Evolutionary conservation across 139 green algal genomes (phyloP).

Genomic region (Chlamydomonas applanata): DNA sequence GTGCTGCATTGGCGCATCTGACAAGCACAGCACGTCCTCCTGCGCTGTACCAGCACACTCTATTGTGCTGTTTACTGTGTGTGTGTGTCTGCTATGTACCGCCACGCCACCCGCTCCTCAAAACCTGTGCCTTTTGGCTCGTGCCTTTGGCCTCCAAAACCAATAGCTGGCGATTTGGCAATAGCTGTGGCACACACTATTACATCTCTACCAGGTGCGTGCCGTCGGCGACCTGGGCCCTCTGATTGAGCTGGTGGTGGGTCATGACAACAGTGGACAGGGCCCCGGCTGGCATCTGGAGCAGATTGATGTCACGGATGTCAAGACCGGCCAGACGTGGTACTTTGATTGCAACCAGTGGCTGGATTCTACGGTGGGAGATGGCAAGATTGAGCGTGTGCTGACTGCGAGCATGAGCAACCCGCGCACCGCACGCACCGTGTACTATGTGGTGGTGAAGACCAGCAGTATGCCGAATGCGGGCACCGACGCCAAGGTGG

Average conservation of each 20-base stretch:
- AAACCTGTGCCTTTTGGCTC: too few species aligned
- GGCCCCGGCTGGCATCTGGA: constrained; percentile 56
- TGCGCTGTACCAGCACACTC: too few species aligned
- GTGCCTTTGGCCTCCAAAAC: too few species aligned
- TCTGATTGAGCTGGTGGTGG: constrained; percentile 42
- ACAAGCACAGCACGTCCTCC: too few species aligned
- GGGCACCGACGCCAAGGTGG: constrained; percentile 44
- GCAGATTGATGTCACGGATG: constrained; percentile 45
- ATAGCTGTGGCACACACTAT: too few species aligned
- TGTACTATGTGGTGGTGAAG: constrained; percentile 39
- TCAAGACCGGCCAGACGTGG: constrained; percentile 35
- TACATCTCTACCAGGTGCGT: not conserved
- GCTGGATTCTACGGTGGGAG: constrained; percentile 24
- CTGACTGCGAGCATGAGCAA: constrained; percentile 21
- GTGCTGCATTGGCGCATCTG: too few species aligned
- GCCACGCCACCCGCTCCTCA: too few species aligned
- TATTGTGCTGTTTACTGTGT: too few species aligned
- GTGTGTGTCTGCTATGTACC: too few species aligned
- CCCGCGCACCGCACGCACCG: constrained; percentile 7
- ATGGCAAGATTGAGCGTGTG: constrained; percentile 27
- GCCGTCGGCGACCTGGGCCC: constrained; percentile 30
- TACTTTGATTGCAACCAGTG: constrained; percentile 49
- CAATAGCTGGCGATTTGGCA: too few species aligned
- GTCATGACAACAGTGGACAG: constrained; percentile 56
- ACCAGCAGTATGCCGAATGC: constrained; percentile 50